A percentile compares a stretch with the other conserved stretches of the same genome.
phyloP scores from a whole-genome alignment of 495 filamentous ascomycete species.

The Emericellopsis terricola region DNA sequence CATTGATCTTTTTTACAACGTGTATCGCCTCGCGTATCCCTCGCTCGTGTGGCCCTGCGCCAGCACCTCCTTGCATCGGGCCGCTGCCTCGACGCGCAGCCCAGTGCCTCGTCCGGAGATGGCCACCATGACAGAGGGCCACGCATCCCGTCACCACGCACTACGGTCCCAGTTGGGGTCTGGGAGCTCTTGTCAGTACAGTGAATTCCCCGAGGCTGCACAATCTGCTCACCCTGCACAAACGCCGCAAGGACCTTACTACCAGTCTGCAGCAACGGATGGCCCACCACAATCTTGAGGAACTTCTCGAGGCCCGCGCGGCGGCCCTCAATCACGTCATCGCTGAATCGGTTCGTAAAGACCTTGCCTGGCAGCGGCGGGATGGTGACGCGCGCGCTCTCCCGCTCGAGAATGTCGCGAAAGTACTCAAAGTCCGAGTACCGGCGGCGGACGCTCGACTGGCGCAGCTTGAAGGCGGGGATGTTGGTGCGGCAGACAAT shows the following conservation, averaged over 20 bases:
- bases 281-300: constrained; percentile 91
- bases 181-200: constrained; percentile 9
- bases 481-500: constrained; percentile 96
- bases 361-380: constrained; percentile 94
- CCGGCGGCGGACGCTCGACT: constrained; percentile 72
- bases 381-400: constrained; percentile 85
- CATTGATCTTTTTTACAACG: background rate
- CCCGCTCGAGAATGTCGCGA: constrained; percentile 92
- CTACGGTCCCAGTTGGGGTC: constrained; percentile 67
- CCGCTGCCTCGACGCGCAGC: too few species aligned
- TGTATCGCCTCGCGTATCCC: background rate
- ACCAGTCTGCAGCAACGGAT: constrained; percentile 91
- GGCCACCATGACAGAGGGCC: background rate
- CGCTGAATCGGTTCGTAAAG: constrained; percentile 93
- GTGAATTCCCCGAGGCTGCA: background rate
- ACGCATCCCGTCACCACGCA: constrained; percentile 38
- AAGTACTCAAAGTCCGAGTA: constrained; percentile 99
- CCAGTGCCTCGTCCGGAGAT: background rate
- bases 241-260: constrained; percentile 91
- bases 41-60: background rate
- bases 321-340: constrained; percentile 95
- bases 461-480: constrained; percentile 81
- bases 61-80: too few species aligned
- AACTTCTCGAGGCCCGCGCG: constrained; percentile 87
- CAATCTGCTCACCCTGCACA: constrained; percentile 64